Evolutionary conservation across 352 stramenopile species (phyloP), one percentile per base, ranked within the genome.

Genomic region (Globisporangium okanoganense): DNA sequence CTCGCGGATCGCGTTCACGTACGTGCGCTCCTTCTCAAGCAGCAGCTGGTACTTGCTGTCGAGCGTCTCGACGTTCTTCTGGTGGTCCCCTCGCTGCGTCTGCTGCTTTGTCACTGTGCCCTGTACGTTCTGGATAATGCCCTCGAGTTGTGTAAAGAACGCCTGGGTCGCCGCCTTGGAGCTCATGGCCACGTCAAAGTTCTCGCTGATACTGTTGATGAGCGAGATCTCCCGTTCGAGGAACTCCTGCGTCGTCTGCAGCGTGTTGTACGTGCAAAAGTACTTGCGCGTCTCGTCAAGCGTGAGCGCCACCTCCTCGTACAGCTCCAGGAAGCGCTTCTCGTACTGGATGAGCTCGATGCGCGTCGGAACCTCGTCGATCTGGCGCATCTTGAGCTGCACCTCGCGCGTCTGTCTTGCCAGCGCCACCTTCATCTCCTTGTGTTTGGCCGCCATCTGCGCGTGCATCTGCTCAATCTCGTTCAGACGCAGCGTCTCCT

Each of bases 331-430:
- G 31, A 97, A 96, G 1, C 90, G 79, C 60, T 89, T 92, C 57
- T 97, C 88, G 61, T 97, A 97, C 71, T 97, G 90, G 44, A 97
- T 69, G 3, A 97, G 63, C 67, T 97, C 90, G 24, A 85, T 85
- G 14, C 79, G 75, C 8, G 83, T 91, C 0, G 90, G 90, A 9
- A 96, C 78, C 12, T 93, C 87, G 62, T 97, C 90, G 9, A 97
- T 86, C 36, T 83, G 61, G 54, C 85, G 87, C 69, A 82, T 78
- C 18, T 76, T 73, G 0, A 73, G 64, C 24, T 89, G 74, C 20
- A 95, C 48, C 1, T 79, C 75, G 18, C 79, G 73, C 6, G 75
- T 91, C 33, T 89, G 67, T n/a, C 80, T 69, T 0, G 71, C 82
- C 5, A 93, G 64, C 13, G 82, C 68, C 13, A 72, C 51, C 33